A percentile compares a stretch with the other conserved stretches of the same genome.
These are phyloP conservation scores for Nymphaea colorata DNA, from an alignment of 164 flowering plant genomes.

Conservation along the genomic window DNA sequence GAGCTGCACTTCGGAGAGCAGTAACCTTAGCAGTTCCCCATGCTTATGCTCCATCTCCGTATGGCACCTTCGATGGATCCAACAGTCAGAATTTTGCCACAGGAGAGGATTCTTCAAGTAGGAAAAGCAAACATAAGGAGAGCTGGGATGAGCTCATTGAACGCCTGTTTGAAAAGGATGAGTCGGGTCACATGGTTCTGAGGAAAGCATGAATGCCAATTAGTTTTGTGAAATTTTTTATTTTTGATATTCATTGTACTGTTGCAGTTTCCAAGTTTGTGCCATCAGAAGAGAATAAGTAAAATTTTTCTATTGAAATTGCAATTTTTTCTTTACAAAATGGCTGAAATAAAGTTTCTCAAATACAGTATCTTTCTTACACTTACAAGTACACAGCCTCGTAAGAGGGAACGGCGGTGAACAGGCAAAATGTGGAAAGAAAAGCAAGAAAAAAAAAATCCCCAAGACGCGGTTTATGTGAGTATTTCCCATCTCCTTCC, in stretches of 20 bases:
- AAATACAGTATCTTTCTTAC: no score
- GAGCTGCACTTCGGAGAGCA: slow-evolving; percentile 76
- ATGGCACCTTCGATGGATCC: slow-evolving; percentile 57
- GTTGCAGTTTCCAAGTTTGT: neutral
- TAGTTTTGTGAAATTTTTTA: neutral
- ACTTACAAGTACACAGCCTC: no score
- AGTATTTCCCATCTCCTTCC: no score
- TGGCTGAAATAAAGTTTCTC: neutral
- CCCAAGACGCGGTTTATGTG: no score
- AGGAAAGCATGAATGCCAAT: slow-evolving; percentile 18
- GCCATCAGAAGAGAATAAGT: neutral
- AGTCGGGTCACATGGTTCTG: slow-evolving; percentile 47
- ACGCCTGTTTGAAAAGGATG: slow-evolving; percentile 63
- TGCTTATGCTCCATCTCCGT: slow-evolving; percentile 52
- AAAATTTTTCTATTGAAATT: neutral
- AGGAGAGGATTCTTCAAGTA: slow-evolving; percentile 20
- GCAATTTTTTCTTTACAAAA: neutral
- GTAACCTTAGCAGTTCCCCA: slow-evolving; percentile 53
- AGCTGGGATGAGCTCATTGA: slow-evolving; percentile 69
- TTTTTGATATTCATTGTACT: neutral
- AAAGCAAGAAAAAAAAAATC: no score
- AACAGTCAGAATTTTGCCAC: slow-evolving; percentile 24
- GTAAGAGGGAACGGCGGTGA: no score
- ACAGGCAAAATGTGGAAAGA: no score
- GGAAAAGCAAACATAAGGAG: slow-evolving; percentile 20